These are phyloP conservation scores for Rhodamnia argentea DNA, from an alignment of 345 rosid species.

Conservation along the genomic window DNA sequence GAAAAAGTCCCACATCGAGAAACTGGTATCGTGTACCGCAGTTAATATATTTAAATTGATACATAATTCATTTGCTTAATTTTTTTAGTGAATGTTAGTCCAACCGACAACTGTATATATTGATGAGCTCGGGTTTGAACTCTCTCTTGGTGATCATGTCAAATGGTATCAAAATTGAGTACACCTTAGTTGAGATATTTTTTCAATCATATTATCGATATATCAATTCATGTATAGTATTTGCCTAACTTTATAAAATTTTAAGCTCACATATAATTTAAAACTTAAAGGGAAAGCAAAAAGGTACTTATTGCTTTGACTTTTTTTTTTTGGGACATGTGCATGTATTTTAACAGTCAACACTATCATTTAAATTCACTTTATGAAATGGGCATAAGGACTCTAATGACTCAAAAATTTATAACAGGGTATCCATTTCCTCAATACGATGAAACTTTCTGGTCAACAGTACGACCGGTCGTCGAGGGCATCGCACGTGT, in stretches of 20 bases:
- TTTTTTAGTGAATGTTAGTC: not conserved
- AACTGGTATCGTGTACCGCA: rapidly evolving
- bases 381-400: not conserved
- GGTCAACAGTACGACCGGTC: not conserved
- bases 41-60: not conserved
- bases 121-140: rapidly evolving
- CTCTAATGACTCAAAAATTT: not conserved
- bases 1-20: not conserved
- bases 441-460: not conserved
- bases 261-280: not conserved
- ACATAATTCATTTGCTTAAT: not conserved
- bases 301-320: not conserved
- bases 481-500: not conserved
- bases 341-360: not conserved
- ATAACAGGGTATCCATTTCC: not conserved
- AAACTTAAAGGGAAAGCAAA: not conserved
- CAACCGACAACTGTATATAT: too few relatives aligned
- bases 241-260: not conserved
- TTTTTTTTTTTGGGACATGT: not conserved
- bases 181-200: too few relatives aligned
- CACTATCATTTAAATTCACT: not conserved
- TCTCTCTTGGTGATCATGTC: not conserved
- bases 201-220: not conserved
- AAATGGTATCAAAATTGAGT: too few relatives aligned
- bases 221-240: not conserved